Evolutionary conservation across 345 rosid genomes (phyloP).

Genomic region (Clarkia xantiana): DNA sequence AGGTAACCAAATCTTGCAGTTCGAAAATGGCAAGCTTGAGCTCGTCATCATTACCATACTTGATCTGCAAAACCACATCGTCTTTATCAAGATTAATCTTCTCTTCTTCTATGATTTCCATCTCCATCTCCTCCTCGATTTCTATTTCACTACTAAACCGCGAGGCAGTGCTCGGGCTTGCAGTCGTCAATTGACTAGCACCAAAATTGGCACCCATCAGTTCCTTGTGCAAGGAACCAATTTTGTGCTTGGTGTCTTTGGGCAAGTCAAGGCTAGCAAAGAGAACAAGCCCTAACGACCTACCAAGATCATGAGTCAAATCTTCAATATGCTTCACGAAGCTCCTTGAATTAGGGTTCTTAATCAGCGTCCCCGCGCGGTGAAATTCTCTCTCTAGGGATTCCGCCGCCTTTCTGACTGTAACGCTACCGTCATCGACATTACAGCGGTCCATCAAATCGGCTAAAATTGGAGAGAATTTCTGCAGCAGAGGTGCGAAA

Average conservation of each 20-base stretch:
- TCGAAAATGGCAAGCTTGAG: slow-evolving; percentile 23
- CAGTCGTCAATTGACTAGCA: slow-evolving; percentile 15
- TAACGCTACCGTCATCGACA: slow-evolving; percentile 18
- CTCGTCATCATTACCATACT: slow-evolving; percentile 38
- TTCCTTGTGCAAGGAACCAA: slow-evolving; percentile 30
- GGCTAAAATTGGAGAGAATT: slow-evolving; percentile 26
- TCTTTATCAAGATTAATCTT: slow-evolving; percentile 19
- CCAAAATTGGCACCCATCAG: slow-evolving; percentile 35
- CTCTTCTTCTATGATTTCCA: slow-evolving; percentile 21
- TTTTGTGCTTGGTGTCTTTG: slow-evolving; percentile 24
- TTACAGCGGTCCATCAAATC: slow-evolving; percentile 16
- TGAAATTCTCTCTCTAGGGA: slow-evolving; percentile 29
- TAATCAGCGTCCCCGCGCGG: slow-evolving; percentile 26
- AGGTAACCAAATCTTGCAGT: slow-evolving; percentile 18
- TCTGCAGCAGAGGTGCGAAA: slow-evolving; percentile 28
- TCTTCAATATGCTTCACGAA: slow-evolving; percentile 24
- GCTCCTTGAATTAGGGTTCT: slow-evolving; percentile 16
- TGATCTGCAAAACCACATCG: slow-evolving; percentile 40
- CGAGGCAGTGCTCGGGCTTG: slow-evolving; percentile 15
- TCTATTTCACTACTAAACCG: slow-evolving; percentile 23
- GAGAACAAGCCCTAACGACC: slow-evolving; percentile 60
- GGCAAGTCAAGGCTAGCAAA: slow-evolving; percentile 31
- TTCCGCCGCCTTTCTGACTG: slow-evolving; percentile 30
- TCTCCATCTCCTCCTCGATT: slow-evolving; percentile 22
- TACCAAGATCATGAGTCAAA: slow-evolving; percentile 40